Evolutionary conservation across 2,329 filamentous ascomycete species (phyloP).

Genomic region (Cladophialophora immunda): DNA sequence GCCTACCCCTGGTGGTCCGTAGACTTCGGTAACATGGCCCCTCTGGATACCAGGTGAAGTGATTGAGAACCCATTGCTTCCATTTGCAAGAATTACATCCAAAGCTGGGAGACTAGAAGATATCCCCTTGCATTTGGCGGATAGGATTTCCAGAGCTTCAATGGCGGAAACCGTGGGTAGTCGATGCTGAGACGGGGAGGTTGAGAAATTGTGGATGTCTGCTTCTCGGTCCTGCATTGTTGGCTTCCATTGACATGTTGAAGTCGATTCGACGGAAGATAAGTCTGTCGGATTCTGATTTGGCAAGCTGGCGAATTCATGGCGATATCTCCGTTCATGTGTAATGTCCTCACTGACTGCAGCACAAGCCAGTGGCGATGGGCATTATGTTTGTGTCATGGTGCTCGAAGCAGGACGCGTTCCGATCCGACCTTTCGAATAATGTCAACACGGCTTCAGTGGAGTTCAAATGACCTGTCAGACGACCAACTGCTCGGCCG

Average conservation of each 20-base stretch:
- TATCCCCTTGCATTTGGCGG: slow-evolving; percentile 48
- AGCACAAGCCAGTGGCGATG: background rate
- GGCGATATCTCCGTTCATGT: background rate
- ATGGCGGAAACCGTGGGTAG: slow-evolving; percentile 80
- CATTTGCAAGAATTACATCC: slow-evolving; percentile 56
- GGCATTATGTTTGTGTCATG: background rate
- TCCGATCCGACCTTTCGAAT: no score
- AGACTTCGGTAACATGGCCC: slow-evolving; percentile 85
- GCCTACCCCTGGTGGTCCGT: slow-evolving; percentile 84
- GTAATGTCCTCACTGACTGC: background rate
- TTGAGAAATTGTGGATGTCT: slow-evolving; percentile 67
- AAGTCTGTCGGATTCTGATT: background rate
- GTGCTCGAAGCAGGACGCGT: background rate
- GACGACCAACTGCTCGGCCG: background rate
- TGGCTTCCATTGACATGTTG: slow-evolving; percentile 41
- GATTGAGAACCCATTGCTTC: slow-evolving; percentile 13
- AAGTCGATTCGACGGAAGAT: background rate
- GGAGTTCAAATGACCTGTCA: background rate
- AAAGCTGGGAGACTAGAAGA: slow-evolving; percentile 65
- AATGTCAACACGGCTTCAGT: no score
- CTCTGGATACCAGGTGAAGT: slow-evolving; percentile 52
- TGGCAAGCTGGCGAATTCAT: background rate
- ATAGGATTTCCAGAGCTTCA: slow-evolving; percentile 64
- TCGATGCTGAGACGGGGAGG: slow-evolving; percentile 59
- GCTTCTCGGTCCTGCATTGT: slow-evolving; percentile 62